Base-by-base conservation (phyloP, 2,329 filamentous ascomycete species). In the Arthrobotrys musiformis region DNA sequence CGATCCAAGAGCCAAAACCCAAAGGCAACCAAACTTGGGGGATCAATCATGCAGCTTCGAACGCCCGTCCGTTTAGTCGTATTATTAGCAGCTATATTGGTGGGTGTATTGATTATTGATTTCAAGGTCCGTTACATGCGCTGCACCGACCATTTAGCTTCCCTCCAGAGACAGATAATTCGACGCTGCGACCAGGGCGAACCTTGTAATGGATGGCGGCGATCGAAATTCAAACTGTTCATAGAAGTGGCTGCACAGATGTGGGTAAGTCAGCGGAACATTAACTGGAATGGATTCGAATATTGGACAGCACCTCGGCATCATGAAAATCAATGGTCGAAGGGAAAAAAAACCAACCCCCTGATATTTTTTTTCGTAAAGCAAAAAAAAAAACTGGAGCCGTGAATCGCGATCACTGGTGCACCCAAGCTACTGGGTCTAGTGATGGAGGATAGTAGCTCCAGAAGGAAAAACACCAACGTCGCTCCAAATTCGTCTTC, bases 81-180 rank as follows among this genome's bases (percentile, higher is more conserved):
- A 70, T 66, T 69, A 77, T 66, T 70, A 77, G 42, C 40, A 76
- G 48, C 66, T 70, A 66, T 56, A 52, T 63, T 15, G 46, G 46
- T 50, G 54, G 46, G 35, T 48, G 37, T 76, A 40, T 42, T 68
- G 30, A 50, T 66, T 64, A 42, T 42, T 42, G 40, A 42, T 42
- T 24, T 54, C 56, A 67, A 64, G 66, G 60, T 70, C 61, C 35
- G 50, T 52, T 70, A 61, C 73, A 70, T 77, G 66, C 50, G 63
- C 60, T 73, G 69, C 73, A 70, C 37, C 42, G 46, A 61, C 61
- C 72, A 54, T 61, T 63, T 76, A 76, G 64, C 64, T 69, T 72
- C 60, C 64, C 52, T 42, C 33, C 50, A 56, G 37, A 67, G 50
- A 77, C 66, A 70, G 60, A 70, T 37, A 56, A 60, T 61, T 77